Percentiles rank a stretch among this genome's conserved stretches.
These are phyloP conservation scores for Ustilago esculenta DNA, from an alignment of 1,284 basidiomycete genomes.

Conservation along the genomic window DNA sequence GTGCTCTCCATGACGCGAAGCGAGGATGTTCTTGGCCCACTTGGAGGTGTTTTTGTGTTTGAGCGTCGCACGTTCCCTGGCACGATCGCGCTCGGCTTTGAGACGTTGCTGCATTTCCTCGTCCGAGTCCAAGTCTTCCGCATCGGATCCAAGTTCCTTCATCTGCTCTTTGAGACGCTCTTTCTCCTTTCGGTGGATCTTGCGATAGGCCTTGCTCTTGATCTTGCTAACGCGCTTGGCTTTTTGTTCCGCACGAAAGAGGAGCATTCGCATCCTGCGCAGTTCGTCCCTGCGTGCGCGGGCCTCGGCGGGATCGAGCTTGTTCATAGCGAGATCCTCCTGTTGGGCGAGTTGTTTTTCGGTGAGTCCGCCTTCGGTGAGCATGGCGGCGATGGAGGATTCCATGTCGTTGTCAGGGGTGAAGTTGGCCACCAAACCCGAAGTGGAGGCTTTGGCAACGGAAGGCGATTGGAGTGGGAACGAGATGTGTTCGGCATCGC, in stretches of 20 bases:
- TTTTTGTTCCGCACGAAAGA: slow-evolving; percentile 92
- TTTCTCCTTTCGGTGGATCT: slow-evolving; percentile 81
- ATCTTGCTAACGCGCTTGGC: slow-evolving; percentile 92
- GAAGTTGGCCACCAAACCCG: slow-evolving; percentile 78
- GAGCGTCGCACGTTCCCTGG: slow-evolving; percentile 62
- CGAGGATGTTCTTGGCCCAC: slow-evolving; percentile 60
- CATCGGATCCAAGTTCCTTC: slow-evolving; percentile 65
- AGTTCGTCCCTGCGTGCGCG: slow-evolving; percentile 81
- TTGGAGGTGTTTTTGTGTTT: slow-evolving; percentile 67
- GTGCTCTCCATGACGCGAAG: slow-evolving; percentile 38
- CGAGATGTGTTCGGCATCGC: slow-evolving; percentile 85
- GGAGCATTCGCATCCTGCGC: slow-evolving; percentile 86
- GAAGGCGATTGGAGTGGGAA: slow-evolving; percentile 80
- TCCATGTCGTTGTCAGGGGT: slow-evolving; percentile 61
- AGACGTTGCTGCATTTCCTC: slow-evolving; percentile 71
- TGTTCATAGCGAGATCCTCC: slow-evolving; percentile 83
- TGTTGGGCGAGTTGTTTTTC: slow-evolving; percentile 78
- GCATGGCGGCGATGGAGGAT: slow-evolving; percentile 59
- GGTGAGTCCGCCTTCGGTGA: slow-evolving; percentile 64
- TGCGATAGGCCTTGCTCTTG: slow-evolving; percentile 92
- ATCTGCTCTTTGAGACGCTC: slow-evolving; percentile 71
- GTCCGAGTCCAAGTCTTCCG: slow-evolving; percentile 66
- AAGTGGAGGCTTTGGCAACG: slow-evolving; percentile 72
- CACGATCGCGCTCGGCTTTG: slow-evolving; percentile 76
- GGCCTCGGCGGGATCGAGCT: slow-evolving; percentile 84